phyloP scores from a whole-genome alignment of 352 stramenopile genomes.

The Pythium aristosporum region DNA sequence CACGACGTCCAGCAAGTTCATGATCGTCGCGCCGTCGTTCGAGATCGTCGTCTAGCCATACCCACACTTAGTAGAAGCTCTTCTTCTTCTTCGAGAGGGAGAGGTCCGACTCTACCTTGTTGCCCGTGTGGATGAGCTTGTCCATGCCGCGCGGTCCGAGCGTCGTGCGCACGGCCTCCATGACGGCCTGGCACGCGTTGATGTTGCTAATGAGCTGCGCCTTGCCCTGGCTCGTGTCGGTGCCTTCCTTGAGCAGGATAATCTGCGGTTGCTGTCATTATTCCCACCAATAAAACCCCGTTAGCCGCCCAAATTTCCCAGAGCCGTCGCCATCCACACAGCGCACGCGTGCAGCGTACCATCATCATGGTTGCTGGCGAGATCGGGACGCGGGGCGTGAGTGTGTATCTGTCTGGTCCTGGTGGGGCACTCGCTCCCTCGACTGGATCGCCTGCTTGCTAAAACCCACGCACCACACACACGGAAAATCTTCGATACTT shows the following conservation, averaged over 20 bases:
- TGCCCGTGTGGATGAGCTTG: conserved; percentile 7
- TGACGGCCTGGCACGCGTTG: conserved; percentile 93
- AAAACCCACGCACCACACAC: conserved; percentile 5
- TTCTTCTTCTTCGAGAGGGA: background rate
- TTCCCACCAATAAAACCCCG: background rate
- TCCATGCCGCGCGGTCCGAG: conserved; percentile 3
- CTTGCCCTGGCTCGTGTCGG: conserved; percentile 98
- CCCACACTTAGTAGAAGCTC: background rate
- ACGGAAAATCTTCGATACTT: conserved; percentile 26
- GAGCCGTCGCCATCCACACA: background rate
- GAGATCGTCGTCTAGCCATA: conserved; percentile 92
- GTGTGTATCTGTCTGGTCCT: background rate
- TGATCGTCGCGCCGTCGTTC: conserved; percentile 99
- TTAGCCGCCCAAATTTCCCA: background rate
- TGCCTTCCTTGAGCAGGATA: conserved; percentile 99
- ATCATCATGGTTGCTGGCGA: conserved; percentile 48
- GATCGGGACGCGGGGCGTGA: background rate
- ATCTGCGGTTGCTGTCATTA: conserved; percentile 91
- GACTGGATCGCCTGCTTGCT: conserved; percentile 11
- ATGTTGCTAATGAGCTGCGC: conserved; percentile 94
- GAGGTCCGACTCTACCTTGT: background rate
- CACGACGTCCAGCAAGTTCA: conserved; percentile 98
- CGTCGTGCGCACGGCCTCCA: conserved; percentile 90
- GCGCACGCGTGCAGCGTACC: conserved; percentile 22
- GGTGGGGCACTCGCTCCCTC: background rate